Evolutionary conservation across 2,329 filamentous ascomycete genomes (phyloP), one percentile per base, ranked within the genome.

Genomic region (Nannizzia gypsea): DNA sequence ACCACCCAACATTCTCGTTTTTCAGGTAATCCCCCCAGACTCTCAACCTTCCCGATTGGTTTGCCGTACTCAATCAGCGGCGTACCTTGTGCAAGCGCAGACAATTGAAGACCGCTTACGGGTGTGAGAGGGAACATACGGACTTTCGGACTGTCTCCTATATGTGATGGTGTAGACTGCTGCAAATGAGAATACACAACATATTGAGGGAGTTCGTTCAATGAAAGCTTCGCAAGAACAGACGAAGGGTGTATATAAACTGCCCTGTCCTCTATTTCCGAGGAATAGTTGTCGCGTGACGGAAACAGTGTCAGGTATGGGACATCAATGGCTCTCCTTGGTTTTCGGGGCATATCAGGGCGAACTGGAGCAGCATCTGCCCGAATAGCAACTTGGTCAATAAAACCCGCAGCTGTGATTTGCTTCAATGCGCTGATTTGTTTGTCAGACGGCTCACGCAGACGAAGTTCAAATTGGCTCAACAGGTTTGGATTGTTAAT

Each of bases 351-450:
- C 58, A 81, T 74, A 63, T 86, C 84, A 0, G 86, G 85, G 0
- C 89, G 88, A 11, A 80, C 81, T 0, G 90, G 89, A 0, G 89
- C 81, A n/a, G 90, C 78, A 72, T 99, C 92, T 3, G 89, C 89
- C 62, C 93, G 88, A 66, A 97, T 90, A 52, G 93, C 93, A 44
- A 99, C 82, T 66, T 96, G 88, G 73, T 99, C 93, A 68, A 97
- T 84, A 75, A 96, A 97, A 0, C 92, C 93, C 0, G 90, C 87
- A 0, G 92, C 89, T 22, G 89, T 85, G 75, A 97, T 95, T 70
- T 96, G 89, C 72, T 95, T 95, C 28, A 99, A 78, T 0, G 89
- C 84, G 54, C 85, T 85, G 28, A 95, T 77, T 68, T 90, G 86
- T 65, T 85, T 87, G 5, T 84, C 76, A 0, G 82, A 81, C 77